Conservation (phyloP, 1,284 basidiomycete genomes). For the Boletellus sp. region DNA sequence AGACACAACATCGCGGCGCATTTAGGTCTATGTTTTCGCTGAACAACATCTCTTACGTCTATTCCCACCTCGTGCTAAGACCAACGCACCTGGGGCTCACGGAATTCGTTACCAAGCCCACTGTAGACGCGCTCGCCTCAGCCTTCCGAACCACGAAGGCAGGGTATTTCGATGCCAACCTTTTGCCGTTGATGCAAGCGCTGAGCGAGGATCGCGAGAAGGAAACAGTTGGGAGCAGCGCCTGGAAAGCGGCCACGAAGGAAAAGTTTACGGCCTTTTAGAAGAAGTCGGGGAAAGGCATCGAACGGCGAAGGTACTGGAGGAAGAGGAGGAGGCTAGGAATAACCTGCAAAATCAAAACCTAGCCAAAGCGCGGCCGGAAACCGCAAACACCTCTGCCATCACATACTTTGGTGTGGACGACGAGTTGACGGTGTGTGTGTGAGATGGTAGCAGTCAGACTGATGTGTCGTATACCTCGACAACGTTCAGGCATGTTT, state of each 20-base stretch:
- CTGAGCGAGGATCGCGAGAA: slow-evolving; percentile 62
- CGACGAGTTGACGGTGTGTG: too few relatives aligned
- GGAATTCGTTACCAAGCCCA: slow-evolving; percentile 55
- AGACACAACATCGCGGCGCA: slow-evolving; percentile 59
- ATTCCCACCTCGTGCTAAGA: slow-evolving; percentile 51
- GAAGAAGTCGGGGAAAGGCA: slow-evolving; percentile 77
- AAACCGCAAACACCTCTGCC: too few relatives aligned
- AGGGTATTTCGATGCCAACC: slow-evolving; percentile 77
- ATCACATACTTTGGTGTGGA: too few relatives aligned
- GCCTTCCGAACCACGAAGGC: slow-evolving; percentile 75
- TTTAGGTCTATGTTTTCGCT: slow-evolving; percentile 72
- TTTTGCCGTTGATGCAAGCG: slow-evolving; percentile 68
- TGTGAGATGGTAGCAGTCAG: too few relatives aligned
- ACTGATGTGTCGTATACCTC: too few relatives aligned
- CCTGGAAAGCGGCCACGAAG: slow-evolving; percentile 59
- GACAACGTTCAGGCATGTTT: too few relatives aligned
- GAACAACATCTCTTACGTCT: slow-evolving; percentile 73
- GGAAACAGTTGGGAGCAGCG: slow-evolving; percentile 46
- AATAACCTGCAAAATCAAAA: too few relatives aligned
- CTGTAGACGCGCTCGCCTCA: slow-evolving; percentile 59
- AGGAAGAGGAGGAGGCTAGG: slow-evolving; percentile 61
- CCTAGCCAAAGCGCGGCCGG: too few relatives aligned
- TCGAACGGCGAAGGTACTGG: slow-evolving; percentile 60
- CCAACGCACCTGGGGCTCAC: slow-evolving; percentile 44
- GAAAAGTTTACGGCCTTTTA: slow-evolving; percentile 74